Base-by-base conservation (phyloP, 371 early-diverging fungal genomes). In the Circinella umbellata region DNA sequence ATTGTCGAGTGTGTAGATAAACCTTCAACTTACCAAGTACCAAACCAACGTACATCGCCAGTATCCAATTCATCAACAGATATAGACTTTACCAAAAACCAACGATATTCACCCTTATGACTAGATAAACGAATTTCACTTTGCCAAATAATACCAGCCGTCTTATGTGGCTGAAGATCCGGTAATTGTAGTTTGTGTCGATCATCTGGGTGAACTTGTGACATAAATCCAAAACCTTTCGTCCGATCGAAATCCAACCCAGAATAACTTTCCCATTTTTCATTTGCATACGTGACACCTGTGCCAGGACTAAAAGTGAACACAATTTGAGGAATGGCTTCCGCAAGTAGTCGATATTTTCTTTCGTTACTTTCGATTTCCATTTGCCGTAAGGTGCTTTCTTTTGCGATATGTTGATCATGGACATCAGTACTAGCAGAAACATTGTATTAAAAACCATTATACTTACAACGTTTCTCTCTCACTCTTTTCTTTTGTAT, bases 281-380 rank as follows among this genome's bases (percentile, higher is more conserved):
- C 86, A 60, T 90, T 90, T 0, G 89, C 83, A 75, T 85, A 90
- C 0, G 86, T 88, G 35, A 90, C 66, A 1, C 90, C 90, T 27
- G 75, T 75, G n/a, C 83, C 80, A 18, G 88, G 88, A 0, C 86
- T 76, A n/a, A 88, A 85, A 0, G 89, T 88, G 63, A 90, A 90
- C 3, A 90, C 90, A 54, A 90, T 87, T 63, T 90, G 90, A 4
- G 90, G 90, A 49, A 90, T 90, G 3, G 90, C 89, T 61, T 90
- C 90, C 4, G 90, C 90, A 11, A 90, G 69, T 17, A 88, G 65
- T 36, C 90, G 75, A 63, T 90, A 90, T 75, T 90, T 90, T 67
- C 88, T 75, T 76, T 90, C 90, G 66, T 84, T 90, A 70, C 83
- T 80, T 66, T 88, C 87, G 59, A 85, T 81, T 59, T 90, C 89